Evolutionary conservation across 169 alveolate genomes (phyloP).

Genomic region (Pseudocohnilembus persalinus): DNA sequence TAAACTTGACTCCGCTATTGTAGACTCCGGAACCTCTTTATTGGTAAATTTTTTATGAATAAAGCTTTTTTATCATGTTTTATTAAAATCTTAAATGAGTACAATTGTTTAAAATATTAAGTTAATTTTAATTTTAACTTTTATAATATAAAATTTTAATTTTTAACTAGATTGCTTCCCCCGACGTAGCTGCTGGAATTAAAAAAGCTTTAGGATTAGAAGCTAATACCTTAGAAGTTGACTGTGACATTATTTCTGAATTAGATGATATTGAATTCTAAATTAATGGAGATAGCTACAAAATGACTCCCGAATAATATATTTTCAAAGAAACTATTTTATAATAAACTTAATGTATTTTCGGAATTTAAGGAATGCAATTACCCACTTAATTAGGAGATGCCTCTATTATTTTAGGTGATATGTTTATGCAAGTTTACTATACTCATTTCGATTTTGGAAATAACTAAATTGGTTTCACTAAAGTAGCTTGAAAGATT

Average conservation of each 20-base stretch:
- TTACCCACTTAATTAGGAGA: constrained; percentile 41
- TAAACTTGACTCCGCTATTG: constrained; percentile 44
- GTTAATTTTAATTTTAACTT: no score
- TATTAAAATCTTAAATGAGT: no score
- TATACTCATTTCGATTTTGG: constrained; percentile 64
- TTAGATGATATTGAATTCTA: constrained; percentile 57
- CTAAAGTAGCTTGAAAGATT: constrained; percentile 35
- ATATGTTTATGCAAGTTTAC: constrained; percentile 62
- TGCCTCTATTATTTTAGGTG: constrained; percentile 67
- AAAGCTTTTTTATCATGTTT: no score
- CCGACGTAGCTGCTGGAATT: background rate
- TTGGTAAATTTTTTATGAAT: constrained; percentile 55
- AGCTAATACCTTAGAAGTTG: constrained; percentile 47
- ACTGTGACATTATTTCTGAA: constrained; percentile 56
- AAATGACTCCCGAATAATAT: constrained; percentile 58
- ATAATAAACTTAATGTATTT: constrained; percentile 52
- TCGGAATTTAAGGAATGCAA: constrained; percentile 42
- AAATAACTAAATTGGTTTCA: constrained; percentile 66
- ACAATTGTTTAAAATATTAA: no score
- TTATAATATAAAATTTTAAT: no score
- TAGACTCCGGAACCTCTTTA: constrained; percentile 88
- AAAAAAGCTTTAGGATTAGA: background rate
- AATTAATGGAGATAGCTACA: constrained; percentile 56
- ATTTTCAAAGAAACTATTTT: constrained; percentile 53
- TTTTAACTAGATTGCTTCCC: background rate